These are phyloP conservation scores for Leucocoprinus birnbaumii DNA, from an alignment of 768 basidiomycete species.

Conservation along the genomic window DNA sequence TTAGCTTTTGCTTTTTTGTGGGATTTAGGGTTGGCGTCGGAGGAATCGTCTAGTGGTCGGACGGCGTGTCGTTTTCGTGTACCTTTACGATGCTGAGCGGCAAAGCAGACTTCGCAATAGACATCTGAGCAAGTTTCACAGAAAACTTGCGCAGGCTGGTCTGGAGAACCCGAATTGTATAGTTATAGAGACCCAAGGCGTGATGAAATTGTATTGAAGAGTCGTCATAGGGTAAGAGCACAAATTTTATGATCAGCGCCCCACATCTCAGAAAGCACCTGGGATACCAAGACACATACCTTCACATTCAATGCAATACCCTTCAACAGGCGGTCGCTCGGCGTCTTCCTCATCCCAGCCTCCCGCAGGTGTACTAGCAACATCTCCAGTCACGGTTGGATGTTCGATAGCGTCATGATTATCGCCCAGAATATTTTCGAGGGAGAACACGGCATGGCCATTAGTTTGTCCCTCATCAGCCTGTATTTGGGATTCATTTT, in stretches of 20 bases:
- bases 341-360: slow-evolving; percentile 71
- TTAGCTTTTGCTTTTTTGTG: slow-evolving; percentile 27
- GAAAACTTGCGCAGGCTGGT: slow-evolving; percentile 76
- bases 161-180: slow-evolving; percentile 31
- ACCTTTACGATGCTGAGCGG: slow-evolving; percentile 82
- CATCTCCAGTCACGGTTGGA: slow-evolving; percentile 24
- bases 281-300: slow-evolving; percentile 41
- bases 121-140: slow-evolving; percentile 72
- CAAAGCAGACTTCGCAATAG: slow-evolving; percentile 86
- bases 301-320: slow-evolving; percentile 84
- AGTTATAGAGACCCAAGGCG: slow-evolving; percentile 4
- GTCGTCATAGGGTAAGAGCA: no score
- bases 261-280: neutral
- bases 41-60: slow-evolving; percentile 37
- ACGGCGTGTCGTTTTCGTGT: slow-evolving; percentile 62
- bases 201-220: neutral
- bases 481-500: slow-evolving; percentile 15
- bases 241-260: neutral
- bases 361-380: slow-evolving; percentile 32
- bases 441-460: slow-evolving; percentile 42
- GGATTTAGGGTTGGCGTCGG: slow-evolving; percentile 12
- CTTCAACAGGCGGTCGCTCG: slow-evolving; percentile 48
- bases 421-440: slow-evolving; percentile 67
- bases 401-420: slow-evolving; percentile 64
- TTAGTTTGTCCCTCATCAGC: slow-evolving; percentile 11